Evolutionary conservation across 78 protist species (phyloP), one percentile per base, ranked within the genome.

Genomic region (Salpingoeca rosetta): DNA sequence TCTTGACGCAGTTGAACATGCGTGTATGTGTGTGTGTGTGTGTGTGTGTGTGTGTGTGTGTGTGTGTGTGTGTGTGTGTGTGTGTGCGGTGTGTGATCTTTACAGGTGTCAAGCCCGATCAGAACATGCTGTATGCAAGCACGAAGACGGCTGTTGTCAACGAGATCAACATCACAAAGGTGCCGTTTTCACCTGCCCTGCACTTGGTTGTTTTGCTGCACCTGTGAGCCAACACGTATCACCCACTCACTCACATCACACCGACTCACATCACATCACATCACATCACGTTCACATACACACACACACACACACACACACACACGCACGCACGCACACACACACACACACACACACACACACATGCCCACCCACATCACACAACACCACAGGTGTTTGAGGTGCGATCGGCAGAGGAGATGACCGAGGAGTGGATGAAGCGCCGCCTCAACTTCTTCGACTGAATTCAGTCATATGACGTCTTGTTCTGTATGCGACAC

Each of bases 61-160:
- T 39, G 7, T n/a, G 76, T 2, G 7, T 72, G 76, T 3, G 37
- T 37, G 27, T 11, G 42, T 12, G 2, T 77, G 11, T 3, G 10
- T 26, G 24, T 27, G 35, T 41, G 3, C 41, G 41, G n/a, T 28
- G 22, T 28, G 81, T 77, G 40, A 74, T 74, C 27, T 26, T 74
- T 37, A 26, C 42, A 77, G 81, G 81, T 51, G 36, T 38, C 56
- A 77, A 80, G 73, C 94, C 94, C 78, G 84, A 85, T 28, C 43
- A 87, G 35, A 86, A 87, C 22, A 92, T 92, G 94, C 86, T 89
- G 83, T 92, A 92, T 78, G 75, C 91, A 22, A 78, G 89, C 75
- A 83, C 90, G 77, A 88, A 88, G 84, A 44, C 81, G 37, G 38
- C 38, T 35, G 76, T 92, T 10, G 74, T 80, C 39, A 73, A 37